Base-by-base conservation (phyloP, 169 alveolate species). In the Cryptosporidium viatorum region DNA sequence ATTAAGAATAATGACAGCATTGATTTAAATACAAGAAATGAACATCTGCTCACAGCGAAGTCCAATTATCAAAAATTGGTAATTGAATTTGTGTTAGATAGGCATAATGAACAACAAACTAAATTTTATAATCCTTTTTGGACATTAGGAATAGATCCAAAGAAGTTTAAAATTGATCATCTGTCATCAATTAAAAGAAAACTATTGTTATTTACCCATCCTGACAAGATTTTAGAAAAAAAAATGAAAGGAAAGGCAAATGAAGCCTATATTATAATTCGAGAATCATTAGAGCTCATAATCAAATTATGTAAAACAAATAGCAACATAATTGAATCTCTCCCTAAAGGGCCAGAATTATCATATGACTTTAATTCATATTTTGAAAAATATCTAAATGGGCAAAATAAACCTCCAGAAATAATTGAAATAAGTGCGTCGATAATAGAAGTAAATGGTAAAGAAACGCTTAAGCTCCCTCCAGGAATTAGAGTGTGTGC, bases 81-180 rank as follows among this genome's bases (percentile, higher is more conserved):
- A 18, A 43, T 70, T 70, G 41, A 41, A 23, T 70, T 70, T 23
- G 43, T 70, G 12, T n/a, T 70, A 23, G 65, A 70, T 3, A 70
- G 59, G n/a, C 65, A 70, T 51, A 45, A n/a, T 35, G 65, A 70
- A 14, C 84, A 70, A n/a, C 29, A 33, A 23, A 41, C 18, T 4
- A 26, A 43, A 9, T 23, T n/a, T 7, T 45, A 70, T n/a, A 70
- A 70, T 70, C 84, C 59, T n/a, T 70, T 70, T 29, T 70, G 84
- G 84, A 70, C 65, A 10, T 29, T 43, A n/a, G 84, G 84, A 45
- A 21, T 70, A 45, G 41, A 70, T 23, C 84, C 84, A 45, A 70
- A 26, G 18, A 39, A n/a, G 12, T 45, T 48, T 8, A 70, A 41
- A 70, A 23, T 21, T 14, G 39, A 37, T 6, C 65, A 48, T 3